Percentiles rank a stretch among this genome's conserved stretches.
Evolutionary conservation across 2,329 filamentous ascomycete genomes (phyloP).

Genomic region (Orbilia quercus): DNA sequence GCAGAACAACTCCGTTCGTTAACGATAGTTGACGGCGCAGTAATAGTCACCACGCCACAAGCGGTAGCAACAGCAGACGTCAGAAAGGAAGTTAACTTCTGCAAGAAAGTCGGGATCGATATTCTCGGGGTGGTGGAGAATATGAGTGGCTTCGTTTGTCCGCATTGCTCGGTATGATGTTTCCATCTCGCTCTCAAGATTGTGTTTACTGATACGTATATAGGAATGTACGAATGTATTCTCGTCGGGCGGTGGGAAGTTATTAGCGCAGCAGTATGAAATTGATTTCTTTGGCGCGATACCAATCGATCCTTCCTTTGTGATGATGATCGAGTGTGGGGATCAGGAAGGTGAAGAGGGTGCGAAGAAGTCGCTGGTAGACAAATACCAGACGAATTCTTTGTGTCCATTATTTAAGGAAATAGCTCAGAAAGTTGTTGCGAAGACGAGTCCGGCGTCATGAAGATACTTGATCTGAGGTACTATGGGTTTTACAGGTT

Average conservation of each 20-base stretch:
- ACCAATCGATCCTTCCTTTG: slow-evolving; percentile 93
- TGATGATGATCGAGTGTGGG: slow-evolving; percentile 81
- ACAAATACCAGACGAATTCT: slow-evolving; percentile 79
- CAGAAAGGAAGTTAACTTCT: slow-evolving; percentile 94
- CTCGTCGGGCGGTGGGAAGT: slow-evolving; percentile 85
- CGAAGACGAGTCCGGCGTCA: slow-evolving; percentile 56
- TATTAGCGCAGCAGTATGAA: slow-evolving; percentile 86
- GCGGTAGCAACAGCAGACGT: slow-evolving; percentile 94
- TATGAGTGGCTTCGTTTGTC: slow-evolving; percentile 92
- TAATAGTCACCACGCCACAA: slow-evolving; percentile 95
- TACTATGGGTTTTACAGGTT: no score
- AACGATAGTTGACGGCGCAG: slow-evolving; percentile 80
- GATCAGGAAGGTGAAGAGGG: slow-evolving; percentile 64
- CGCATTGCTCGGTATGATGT: slow-evolving; percentile 69
- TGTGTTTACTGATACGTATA: no score
- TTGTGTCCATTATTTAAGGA: slow-evolving; percentile 75
- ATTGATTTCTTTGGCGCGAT: slow-evolving; percentile 87
- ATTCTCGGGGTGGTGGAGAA: slow-evolving; percentile 95
- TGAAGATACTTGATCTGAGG: no score
- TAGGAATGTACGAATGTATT: slow-evolving; percentile 93
- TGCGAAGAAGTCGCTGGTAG: slow-evolving; percentile 68
- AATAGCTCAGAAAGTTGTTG: slow-evolving; percentile 70
- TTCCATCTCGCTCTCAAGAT: no score
- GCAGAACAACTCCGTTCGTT: slow-evolving; percentile 82
- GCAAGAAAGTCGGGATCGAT: slow-evolving; percentile 80